Evolutionary conservation across 2,329 filamentous ascomycete genomes (phyloP), one percentile per base, ranked within the genome.

Genomic region (Penicillium expansum): DNA sequence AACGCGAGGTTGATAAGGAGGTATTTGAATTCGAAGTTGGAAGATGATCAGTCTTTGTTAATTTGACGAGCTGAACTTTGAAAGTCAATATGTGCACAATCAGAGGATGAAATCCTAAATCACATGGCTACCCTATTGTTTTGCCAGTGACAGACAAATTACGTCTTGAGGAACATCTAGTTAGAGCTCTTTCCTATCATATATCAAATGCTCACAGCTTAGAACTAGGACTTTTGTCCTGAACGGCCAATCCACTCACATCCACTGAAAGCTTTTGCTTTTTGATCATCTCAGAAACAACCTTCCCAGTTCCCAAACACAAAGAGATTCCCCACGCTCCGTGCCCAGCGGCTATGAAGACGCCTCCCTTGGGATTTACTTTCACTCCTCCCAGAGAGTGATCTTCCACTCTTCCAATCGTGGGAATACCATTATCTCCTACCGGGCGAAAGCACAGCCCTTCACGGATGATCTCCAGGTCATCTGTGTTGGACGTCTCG

Each of bases 381-480:
- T 54, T 64, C 32, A 87, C 77, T 74, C 13, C 67, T 1, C 85
- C 86, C 3, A 91, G 77, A 42, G 79, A 76, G 13, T 73, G 68
- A 61, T 89, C 84, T 1, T 77, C 72, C 27, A 91, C 73, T 33
- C 82, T 77, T 3, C 79, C 76, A 10, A 92, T 67, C 27, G 91
- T 82, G 0, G 90, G 89, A 27, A 77, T 78, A 0, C 88, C 89
- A 49, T 78, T 81, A 1, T 79, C 74, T 22, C 87, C 87, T 3
- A 89, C 82, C 0, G 90, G 89, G 13, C 90, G 81, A 74, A 91
- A 92, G 69, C 90, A 93, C 55, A 92, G 69, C 0, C 83, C 84
- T 62, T 86, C 82, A 35, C 86, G 80, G 11, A 91, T 68, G 13
- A 90, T 74, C 61, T 89, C 80, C 16, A 91, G 61, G 47, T 86